phyloP scores from a whole-genome alignment of 2,329 filamentous ascomycete species.

The Lachnellula hyalina region DNA sequence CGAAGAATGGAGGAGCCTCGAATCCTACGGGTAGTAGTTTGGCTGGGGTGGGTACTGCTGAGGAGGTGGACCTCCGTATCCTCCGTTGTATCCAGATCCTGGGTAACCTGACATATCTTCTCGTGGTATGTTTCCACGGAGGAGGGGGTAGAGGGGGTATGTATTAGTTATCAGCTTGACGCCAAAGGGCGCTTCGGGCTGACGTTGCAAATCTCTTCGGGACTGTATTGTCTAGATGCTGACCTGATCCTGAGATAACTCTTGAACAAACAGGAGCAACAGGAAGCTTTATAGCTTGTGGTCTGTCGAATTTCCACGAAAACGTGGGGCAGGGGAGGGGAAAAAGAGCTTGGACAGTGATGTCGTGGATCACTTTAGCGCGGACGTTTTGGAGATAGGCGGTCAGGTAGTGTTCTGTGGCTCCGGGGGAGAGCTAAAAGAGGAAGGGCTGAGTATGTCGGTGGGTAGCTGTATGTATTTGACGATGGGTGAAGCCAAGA shows the following conservation, averaged over 20 bases:
- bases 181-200: conserved; percentile 13
- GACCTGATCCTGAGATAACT: conserved; percentile 11
- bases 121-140: background rate
- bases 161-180: conserved; percentile 14
- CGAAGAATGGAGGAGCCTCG: conserved; percentile 25
- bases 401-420: conserved; percentile 5
- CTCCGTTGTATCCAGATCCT: conserved; percentile 46
- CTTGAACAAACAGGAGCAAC: conserved; percentile 9
- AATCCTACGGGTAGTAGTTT: conserved; percentile 46
- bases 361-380: background rate
- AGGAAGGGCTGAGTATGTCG: conserved; percentile 8
- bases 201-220: background rate
- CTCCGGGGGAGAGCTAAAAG: conserved; percentile 1
- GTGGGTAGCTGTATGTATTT: background rate
- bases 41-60: conserved; percentile 38
- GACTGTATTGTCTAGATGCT: conserved; percentile 2
- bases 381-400: conserved; percentile 7
- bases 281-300: conserved; percentile 20
- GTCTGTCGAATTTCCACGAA: conserved; percentile 5
- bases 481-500: background rate
- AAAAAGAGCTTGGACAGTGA: conserved; percentile 12
- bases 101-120: conserved; percentile 59
- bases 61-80: conserved; percentile 37
- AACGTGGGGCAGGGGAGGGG: conserved; percentile 17
- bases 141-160: conserved; percentile 1